These are phyloP conservation scores for Kodamaea arcana DNA, from an alignment of 1,139 yeast genomes.

Conservation along the genomic window DNA sequence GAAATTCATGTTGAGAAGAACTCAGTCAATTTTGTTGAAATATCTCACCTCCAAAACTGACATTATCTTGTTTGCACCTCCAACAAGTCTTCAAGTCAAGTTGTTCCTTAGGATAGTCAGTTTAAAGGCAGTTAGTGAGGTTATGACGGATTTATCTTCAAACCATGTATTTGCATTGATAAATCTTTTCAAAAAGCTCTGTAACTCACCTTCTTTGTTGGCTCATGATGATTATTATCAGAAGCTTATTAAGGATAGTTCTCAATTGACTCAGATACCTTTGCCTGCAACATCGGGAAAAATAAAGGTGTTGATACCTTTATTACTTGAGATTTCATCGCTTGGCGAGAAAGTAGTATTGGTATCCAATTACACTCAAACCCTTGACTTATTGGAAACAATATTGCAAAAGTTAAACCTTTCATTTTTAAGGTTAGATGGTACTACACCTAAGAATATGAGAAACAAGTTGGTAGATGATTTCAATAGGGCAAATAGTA, in stretches of 20 bases:
- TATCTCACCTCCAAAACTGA: conserved; percentile 80
- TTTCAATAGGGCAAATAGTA: conserved; percentile 54
- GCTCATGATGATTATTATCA: conserved; percentile 34
- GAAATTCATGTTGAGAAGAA: conserved; percentile 70
- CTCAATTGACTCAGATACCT: conserved; percentile 9
- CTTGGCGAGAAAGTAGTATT: conserved; percentile 72
- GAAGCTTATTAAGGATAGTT: conserved; percentile 14
- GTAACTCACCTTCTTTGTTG: conserved; percentile 74
- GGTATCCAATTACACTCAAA: conserved; percentile 86
- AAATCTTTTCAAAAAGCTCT: conserved; percentile 71
- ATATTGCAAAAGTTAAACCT: conserved; percentile 49
- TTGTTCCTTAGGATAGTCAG: conserved; percentile 51
- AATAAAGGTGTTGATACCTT: conserved; percentile 47
- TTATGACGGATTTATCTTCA: conserved; percentile 19
- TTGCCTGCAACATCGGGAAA: conserved; percentile 45
- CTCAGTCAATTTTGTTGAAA: conserved; percentile 54
- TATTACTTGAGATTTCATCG: conserved; percentile 45
- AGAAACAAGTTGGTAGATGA: conserved; percentile 64
- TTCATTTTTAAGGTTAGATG: conserved; percentile 69
- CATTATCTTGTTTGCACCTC: conserved; percentile 71
- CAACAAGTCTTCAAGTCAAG: conserved; percentile 57
- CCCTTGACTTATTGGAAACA: conserved; percentile 70
- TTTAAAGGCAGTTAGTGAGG: conserved; percentile 35
- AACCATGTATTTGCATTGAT: conserved; percentile 62
- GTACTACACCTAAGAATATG: conserved; percentile 65